Conservation (phyloP, 345 rosid species). For the Rhizophora apiculata region DNA sequence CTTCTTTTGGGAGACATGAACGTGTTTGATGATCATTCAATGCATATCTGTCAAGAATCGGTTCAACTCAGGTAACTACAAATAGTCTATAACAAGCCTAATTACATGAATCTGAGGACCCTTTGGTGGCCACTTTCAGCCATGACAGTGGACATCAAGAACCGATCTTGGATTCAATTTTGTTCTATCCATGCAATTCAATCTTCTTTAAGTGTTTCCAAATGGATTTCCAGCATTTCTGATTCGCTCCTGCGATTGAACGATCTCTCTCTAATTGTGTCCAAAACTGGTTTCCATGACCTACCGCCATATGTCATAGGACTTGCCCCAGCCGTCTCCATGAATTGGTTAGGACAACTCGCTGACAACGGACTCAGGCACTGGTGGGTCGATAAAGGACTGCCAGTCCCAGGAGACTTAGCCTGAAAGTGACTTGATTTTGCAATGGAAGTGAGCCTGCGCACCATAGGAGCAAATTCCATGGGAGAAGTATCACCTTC, state of each 20-base stretch:
- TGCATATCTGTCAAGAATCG: no score
- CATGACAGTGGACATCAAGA: no score
- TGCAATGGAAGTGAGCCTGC: constrained; percentile 41
- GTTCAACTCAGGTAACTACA: no score
- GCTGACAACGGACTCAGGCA: constrained; percentile 2
- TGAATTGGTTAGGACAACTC: constrained; percentile 3
- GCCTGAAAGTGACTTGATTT: constrained; percentile 9
- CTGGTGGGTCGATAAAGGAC: neutral
- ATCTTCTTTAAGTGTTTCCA: neutral
- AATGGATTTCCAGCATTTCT: constrained; percentile 24
- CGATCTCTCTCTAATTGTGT: constrained; percentile 43
- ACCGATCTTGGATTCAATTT: neutral
- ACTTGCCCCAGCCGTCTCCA: constrained; percentile 2
- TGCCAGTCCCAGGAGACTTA: constrained; percentile 4
- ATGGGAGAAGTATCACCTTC: constrained; percentile 36
- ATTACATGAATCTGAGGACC: no score
- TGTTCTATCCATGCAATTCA: neutral
- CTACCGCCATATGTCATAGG: neutral
- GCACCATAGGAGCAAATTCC: constrained; percentile 31
- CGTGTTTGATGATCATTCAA: no score
- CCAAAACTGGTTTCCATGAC: constrained; percentile 47
- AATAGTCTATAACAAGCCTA: no score
- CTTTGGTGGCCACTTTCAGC: no score
- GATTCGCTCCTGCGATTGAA: constrained; percentile 45
- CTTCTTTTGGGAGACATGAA: no score